phyloP scores from a whole-genome alignment of 78 protist species.

The Speleostelium caveatum region DNA sequence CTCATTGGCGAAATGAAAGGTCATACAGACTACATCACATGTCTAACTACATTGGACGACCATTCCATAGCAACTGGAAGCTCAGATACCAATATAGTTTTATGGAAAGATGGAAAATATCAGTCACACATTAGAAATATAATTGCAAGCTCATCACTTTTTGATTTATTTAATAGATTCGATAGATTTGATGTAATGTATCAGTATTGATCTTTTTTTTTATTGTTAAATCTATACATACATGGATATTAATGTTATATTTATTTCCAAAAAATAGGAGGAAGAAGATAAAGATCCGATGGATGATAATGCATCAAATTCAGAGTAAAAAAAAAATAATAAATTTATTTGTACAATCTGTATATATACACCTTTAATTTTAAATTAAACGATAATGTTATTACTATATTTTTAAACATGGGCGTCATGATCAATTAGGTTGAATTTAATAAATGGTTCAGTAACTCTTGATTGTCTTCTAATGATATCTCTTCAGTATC shows the following conservation, averaged over 20 bases:
- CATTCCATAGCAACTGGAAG: conserved; percentile 67
- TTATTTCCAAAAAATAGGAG: too few species aligned
- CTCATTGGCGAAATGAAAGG: conserved; percentile 68
- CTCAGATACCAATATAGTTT: conserved; percentile 22
- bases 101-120: conserved; percentile 73
- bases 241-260: too few species aligned
- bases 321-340: background rate
- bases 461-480: conserved; percentile 13
- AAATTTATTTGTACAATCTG: background rate
- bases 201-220: background rate
- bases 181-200: background rate
- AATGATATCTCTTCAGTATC: background rate
- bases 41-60: conserved; percentile 42
- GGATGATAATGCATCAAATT: background rate
- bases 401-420: too few species aligned
- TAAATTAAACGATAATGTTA: background rate
- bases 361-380: background rate
- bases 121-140: conserved; percentile 54
- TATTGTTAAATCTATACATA: too few species aligned
- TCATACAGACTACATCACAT: conserved; percentile 51
- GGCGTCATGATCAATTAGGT: too few species aligned
- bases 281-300: too few species aligned
- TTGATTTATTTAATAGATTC: background rate
- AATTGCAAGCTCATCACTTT: conserved; percentile 10
- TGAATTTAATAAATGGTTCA: background rate